These are phyloP conservation scores for Schizochytrium sp. DNA, from an alignment of 108 stramenopile genomes.

Conservation along the genomic window DNA sequence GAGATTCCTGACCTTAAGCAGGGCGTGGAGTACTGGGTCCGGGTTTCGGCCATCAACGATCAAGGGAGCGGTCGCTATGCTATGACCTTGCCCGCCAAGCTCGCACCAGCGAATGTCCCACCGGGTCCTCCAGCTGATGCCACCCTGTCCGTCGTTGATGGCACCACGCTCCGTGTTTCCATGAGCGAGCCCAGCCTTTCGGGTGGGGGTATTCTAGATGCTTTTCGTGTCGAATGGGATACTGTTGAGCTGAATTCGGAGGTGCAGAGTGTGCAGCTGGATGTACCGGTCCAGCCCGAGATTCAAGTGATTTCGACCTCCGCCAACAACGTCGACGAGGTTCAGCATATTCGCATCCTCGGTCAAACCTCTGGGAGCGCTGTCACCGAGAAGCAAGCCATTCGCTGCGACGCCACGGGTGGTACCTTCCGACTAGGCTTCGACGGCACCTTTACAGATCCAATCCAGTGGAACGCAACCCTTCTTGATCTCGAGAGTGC, in stretches of 20 bases:
- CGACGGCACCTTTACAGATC: constrained; percentile 48
- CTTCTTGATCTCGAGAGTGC: constrained; percentile 9
- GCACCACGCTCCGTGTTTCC: constrained; percentile 41
- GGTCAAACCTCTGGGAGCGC: constrained; percentile 25
- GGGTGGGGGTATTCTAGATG: constrained; percentile 52
- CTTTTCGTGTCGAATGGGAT: constrained; percentile 64
- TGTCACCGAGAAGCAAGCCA: constrained; percentile 32
- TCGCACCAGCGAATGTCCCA: constrained; percentile 53
- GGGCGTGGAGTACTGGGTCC: constrained; percentile 63
- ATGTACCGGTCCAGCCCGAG: constrained; percentile 37
- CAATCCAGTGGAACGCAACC: constrained; percentile 51
- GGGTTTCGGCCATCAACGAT: constrained; percentile 57
- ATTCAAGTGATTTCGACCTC: constrained; percentile 45
- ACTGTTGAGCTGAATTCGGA: constrained; percentile 54
- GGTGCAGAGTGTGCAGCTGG: constrained; percentile 42
- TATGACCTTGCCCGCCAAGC: constrained; percentile 49
- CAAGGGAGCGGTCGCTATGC: constrained; percentile 53
- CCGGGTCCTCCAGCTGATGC: constrained; percentile 54
- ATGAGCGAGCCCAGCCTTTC: constrained; percentile 49
- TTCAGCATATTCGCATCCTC: constrained; percentile 51
- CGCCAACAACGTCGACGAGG: constrained; percentile 43
- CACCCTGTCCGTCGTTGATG: constrained; percentile 45
- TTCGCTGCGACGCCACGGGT: constrained; percentile 64
- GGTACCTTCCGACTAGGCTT: constrained; percentile 59
- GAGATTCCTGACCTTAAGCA: constrained; percentile 46